Conservation (phyloP, 2,329 filamentous ascomycete genomes). For the Aotearoamyces nothofagi region DNA sequence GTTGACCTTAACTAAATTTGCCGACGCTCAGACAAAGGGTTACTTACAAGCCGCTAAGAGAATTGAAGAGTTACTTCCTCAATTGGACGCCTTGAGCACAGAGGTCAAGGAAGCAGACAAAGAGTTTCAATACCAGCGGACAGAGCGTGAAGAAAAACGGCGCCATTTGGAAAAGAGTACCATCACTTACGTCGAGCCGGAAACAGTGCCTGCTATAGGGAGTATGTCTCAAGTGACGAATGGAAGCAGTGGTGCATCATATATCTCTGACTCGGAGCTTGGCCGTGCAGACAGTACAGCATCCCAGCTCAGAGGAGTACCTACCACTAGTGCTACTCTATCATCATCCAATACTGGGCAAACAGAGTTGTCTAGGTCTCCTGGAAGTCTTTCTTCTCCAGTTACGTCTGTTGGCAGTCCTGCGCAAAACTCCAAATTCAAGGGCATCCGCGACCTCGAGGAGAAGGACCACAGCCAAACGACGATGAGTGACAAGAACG, state of each 20-base stretch:
- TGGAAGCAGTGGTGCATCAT: constrained; percentile 18
- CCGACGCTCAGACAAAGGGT: constrained; percentile 72
- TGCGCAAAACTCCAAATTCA: constrained; percentile 51
- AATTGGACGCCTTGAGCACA: constrained; percentile 72
- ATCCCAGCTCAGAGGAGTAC: constrained; percentile 43
- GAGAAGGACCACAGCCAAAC: constrained; percentile 53
- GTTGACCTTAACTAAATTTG: constrained; percentile 87
- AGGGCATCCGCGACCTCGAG: constrained; percentile 82
- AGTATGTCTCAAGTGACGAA: constrained; percentile 18
- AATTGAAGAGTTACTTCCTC: constrained; percentile 73
- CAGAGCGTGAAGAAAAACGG: constrained; percentile 92
- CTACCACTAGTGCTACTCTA: constrained; percentile 25
- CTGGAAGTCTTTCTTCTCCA: constrained; percentile 33
- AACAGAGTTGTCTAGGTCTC: constrained; percentile 31
- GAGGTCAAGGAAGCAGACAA: constrained; percentile 93
- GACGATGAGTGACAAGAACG: constrained; percentile 37
- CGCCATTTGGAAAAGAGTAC: constrained; percentile 80
- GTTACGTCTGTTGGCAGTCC: constrained; percentile 30
- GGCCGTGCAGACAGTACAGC: constrained; percentile 60
- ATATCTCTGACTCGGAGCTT: constrained; percentile 51
- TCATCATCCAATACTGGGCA: constrained; percentile 15
- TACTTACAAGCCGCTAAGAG: constrained; percentile 76
- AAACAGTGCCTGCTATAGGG: constrained; percentile 32
- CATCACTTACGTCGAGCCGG: constrained; percentile 55
- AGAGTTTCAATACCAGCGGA: constrained; percentile 86